A percentile compares a stretch with the other conserved stretches of the same genome.
phyloP scores from a whole-genome alignment of 352 stramenopile species.

The Pythium folliculosum region DNA sequence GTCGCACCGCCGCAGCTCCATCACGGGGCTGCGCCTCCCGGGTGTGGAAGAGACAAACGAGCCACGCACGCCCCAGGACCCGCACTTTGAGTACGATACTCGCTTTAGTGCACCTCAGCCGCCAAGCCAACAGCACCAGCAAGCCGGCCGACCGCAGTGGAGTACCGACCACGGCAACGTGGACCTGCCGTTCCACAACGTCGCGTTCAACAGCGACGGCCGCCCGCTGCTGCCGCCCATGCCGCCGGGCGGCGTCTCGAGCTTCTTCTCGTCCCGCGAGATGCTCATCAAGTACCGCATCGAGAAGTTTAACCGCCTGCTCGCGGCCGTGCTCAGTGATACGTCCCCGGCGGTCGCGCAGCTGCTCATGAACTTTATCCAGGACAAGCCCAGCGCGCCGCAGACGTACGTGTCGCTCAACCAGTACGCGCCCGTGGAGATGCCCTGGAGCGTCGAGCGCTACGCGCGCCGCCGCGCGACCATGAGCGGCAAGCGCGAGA shows the following conservation, averaged over 20 bases:
- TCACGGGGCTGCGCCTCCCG: constrained; percentile 26
- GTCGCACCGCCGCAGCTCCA: constrained; percentile 29
- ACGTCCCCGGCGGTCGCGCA: constrained; percentile 53
- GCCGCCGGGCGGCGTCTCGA: constrained; percentile 52
- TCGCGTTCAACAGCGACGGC: constrained; percentile 53
- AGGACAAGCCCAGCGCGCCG: constrained; percentile 66
- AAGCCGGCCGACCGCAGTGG: constrained; percentile 21
- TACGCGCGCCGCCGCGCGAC: constrained; percentile 60
- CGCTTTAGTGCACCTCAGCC: constrained; percentile 27
- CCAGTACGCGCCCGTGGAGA: constrained; percentile 73
- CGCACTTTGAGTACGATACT: constrained; percentile 30
- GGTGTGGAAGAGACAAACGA: constrained; percentile 34
- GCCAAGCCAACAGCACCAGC: not conserved
- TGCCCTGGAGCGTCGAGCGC: constrained; percentile 68
- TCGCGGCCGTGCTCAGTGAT: constrained; percentile 71
- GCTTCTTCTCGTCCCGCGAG: constrained; percentile 62
- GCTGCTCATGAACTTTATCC: constrained; percentile 77
- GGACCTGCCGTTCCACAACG: constrained; percentile 48
- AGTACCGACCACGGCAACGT: constrained; percentile 46
- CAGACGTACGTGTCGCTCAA: constrained; percentile 70
- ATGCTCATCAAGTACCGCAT: constrained; percentile 67
- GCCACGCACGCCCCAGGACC: constrained; percentile 17
- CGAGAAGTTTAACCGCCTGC: constrained; percentile 68
- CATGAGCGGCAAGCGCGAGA: constrained; percentile 50
- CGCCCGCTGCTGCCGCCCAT: constrained; percentile 57